These are phyloP conservation scores for Fusarium sp. DNA, from an alignment of 2,329 filamentous ascomycete species.

Conservation along the genomic window DNA sequence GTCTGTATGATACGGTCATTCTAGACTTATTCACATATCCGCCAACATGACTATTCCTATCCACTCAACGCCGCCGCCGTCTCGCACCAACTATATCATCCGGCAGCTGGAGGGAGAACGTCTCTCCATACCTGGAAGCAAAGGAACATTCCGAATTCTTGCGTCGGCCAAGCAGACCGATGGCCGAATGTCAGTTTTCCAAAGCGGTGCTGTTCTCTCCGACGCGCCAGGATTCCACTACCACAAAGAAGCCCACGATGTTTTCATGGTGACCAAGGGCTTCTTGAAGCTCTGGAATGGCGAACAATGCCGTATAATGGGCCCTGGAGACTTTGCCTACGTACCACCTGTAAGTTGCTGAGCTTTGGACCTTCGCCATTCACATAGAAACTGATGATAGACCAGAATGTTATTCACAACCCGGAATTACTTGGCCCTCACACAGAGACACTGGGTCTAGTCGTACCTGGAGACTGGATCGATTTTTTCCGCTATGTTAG, in stretches of 20 bases:
- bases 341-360: slow-evolving; percentile 62
- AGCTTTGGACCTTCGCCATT: rapidly evolving
- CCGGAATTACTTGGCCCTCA: slow-evolving; percentile 66
- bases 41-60: slow-evolving; percentile 50
- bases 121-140: slow-evolving; percentile 64
- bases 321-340: slow-evolving; percentile 68
- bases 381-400: neutral
- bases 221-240: slow-evolving; percentile 67
- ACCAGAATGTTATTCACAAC: slow-evolving; percentile 64
- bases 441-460: slow-evolving; percentile 65
- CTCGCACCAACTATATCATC: slow-evolving; percentile 58
- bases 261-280: slow-evolving; percentile 68
- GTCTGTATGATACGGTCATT: neutral
- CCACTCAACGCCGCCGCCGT: slow-evolving; percentile 51
- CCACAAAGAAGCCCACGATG: slow-evolving; percentile 67
- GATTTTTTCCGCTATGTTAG: slow-evolving; percentile 70
- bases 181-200: slow-evolving; percentile 63
- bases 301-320: slow-evolving; percentile 65
- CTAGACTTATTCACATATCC: neutral
- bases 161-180: slow-evolving; percentile 64
- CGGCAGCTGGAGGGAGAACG: slow-evolving; percentile 63
- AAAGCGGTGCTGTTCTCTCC: slow-evolving; percentile 59
- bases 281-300: slow-evolving; percentile 68
- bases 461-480: slow-evolving; percentile 69
- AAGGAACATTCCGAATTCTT: slow-evolving; percentile 63